Conservation (phyloP, 2,329 filamentous ascomycete genomes). For the Colletotrichum incanum region DNA sequence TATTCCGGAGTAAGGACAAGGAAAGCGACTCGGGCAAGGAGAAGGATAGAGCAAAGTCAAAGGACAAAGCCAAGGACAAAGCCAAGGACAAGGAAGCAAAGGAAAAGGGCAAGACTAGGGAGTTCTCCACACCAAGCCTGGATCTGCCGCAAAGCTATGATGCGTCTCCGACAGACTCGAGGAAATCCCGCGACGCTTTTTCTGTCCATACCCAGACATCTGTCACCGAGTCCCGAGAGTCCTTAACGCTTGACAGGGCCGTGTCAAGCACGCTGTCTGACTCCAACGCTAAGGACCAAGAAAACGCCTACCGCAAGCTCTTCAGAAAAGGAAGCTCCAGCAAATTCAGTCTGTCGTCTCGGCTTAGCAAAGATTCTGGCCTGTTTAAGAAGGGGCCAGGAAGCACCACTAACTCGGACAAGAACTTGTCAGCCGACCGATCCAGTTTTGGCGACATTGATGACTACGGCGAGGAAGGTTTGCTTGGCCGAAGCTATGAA, state of each 20-base stretch:
- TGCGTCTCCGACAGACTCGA: constrained; percentile 68
- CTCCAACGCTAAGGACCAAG: constrained; percentile 65
- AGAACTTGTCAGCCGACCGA: constrained; percentile 69
- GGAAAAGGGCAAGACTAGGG: constrained; percentile 56
- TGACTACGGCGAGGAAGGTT: constrained; percentile 64
- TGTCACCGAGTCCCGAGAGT: constrained; percentile 71
- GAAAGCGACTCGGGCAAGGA: constrained; percentile 53
- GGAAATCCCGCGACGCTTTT: constrained; percentile 69
- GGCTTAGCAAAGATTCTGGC: constrained; percentile 68
- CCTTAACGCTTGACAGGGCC: constrained; percentile 68
- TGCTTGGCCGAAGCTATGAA: constrained; percentile 68
- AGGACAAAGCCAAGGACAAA: constrained; percentile 52
- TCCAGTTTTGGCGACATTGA: constrained; percentile 72
- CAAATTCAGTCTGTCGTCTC: constrained; percentile 75
- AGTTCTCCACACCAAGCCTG: constrained; percentile 55
- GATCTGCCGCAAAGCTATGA: constrained; percentile 58
- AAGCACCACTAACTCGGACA: constrained; percentile 71
- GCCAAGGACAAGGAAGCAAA: constrained; percentile 52
- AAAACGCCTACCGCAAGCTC: constrained; percentile 73
- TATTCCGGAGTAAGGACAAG: constrained; percentile 67
- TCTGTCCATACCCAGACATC: constrained; percentile 73
- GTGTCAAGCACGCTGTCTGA: constrained; percentile 73
- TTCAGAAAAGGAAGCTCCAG: constrained; percentile 77
- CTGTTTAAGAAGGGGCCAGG: constrained; percentile 74
- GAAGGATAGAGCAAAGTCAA: constrained; percentile 55